These are phyloP conservation scores for Ormosia semicastrata DNA, from an alignment of 306 rosid genomes.

Conservation along the genomic window DNA sequence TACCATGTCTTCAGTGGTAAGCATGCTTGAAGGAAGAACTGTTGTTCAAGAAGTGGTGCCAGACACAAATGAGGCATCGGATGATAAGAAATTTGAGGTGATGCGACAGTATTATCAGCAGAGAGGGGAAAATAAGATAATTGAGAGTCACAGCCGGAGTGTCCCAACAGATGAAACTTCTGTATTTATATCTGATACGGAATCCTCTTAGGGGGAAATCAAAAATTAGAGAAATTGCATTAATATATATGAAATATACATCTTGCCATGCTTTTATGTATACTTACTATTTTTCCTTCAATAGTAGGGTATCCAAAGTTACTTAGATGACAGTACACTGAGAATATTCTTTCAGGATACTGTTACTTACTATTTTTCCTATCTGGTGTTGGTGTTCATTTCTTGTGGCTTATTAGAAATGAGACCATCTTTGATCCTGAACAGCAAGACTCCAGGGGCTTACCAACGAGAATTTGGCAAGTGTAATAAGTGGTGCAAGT, in stretches of 20 bases:
- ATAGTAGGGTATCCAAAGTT: too few relatives aligned
- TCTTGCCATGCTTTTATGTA: neutral
- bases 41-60: constrained; percentile 15
- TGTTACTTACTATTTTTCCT: too few relatives aligned
- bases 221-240: neutral
- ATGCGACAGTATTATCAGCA: constrained; percentile 30
- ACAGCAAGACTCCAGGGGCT: too few relatives aligned
- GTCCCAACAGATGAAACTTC: neutral
- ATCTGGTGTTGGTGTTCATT: too few relatives aligned
- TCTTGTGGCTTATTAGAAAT: too few relatives aligned
- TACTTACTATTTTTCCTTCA: neutral
- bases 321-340: too few relatives aligned
- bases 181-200: neutral
- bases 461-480: too few relatives aligned
- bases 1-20: constrained; percentile 41
- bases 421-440: too few relatives aligned
- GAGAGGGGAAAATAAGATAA: neutral
- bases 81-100: constrained; percentile 19
- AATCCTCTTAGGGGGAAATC: neutral
- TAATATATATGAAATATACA: neutral
- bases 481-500: too few relatives aligned
- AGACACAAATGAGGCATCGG: constrained; percentile 3
- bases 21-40: constrained; percentile 46
- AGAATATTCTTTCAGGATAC: too few relatives aligned
- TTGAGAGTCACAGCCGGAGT: neutral